Percentiles rank a stretch among this genome's conserved stretches.
These are phyloP conservation scores for Rostrohypoxylon terebratum DNA, from an alignment of 495 filamentous ascomycete genomes.

Conservation along the genomic window DNA sequence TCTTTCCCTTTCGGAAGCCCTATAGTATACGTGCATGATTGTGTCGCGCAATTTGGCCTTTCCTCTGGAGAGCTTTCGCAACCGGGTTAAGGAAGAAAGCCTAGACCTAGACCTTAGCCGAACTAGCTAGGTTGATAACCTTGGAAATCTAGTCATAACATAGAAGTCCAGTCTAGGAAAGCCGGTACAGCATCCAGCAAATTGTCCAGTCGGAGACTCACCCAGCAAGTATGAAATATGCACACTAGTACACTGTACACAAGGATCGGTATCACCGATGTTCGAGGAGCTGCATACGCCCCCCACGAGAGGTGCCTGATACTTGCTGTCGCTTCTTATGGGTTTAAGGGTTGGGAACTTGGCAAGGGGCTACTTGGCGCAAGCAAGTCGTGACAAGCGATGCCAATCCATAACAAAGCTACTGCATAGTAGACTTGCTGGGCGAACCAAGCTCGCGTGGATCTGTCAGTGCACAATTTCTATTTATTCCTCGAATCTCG, in stretches of 20 bases:
- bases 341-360: too few species aligned
- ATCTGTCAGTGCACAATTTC: constrained; percentile 24
- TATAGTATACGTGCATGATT: constrained; percentile 9
- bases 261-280: constrained; percentile 27
- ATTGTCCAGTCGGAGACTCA: constrained; percentile 31
- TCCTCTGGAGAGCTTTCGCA: constrained; percentile 8
- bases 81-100: constrained; percentile 24
- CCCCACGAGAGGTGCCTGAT: constrained; percentile 17
- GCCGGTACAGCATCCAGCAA: constrained; percentile 16
- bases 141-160: too few species aligned
- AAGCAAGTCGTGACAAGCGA: constrained; percentile 17
- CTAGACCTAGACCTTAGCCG: constrained; percentile 32
- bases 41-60: constrained; percentile 42
- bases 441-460: constrained; percentile 35
- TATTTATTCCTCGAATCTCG: constrained; percentile 44
- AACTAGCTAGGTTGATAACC: constrained; percentile 12
- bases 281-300: constrained; percentile 22
- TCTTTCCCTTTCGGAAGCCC: constrained; percentile 32
- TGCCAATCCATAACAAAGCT: constrained; percentile 21
- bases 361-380: constrained; percentile 25
- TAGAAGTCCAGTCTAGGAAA: constrained; percentile 26
- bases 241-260: constrained; percentile 16
- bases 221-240: neutral
- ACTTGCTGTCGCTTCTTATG: constrained; percentile 21
- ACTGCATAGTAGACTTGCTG: constrained; percentile 4